Base-by-base conservation (phyloP, 768 basidiomycete species). In the Pulveroboletus ravenelii region DNA sequence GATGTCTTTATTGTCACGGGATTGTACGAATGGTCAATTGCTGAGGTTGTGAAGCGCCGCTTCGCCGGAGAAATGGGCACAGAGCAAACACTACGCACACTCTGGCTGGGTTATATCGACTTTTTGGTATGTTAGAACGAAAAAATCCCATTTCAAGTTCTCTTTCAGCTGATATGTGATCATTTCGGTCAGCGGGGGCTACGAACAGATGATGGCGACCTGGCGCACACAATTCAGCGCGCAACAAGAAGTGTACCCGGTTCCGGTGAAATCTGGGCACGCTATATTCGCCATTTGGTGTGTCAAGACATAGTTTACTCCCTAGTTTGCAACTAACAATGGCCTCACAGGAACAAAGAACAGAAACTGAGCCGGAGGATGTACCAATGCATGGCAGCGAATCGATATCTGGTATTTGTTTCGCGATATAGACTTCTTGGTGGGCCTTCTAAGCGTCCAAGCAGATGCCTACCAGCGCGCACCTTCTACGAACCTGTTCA, bases 101-200 rank as follows among this genome's bases (percentile, higher is more conserved):
- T 91, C 57, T 95, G 93, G 93, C 58, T 73, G 10, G 80, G 82
- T 5, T 90, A 89, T 60, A 70, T 81, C 35, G 85, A 89, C 66
- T 78, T 80, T 37, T 56, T 87, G 65, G 90, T 91, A 45, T 30
- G 82, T 64, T 12, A 18, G 32, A 35, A 6, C 40, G 10, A 9
- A 20, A 41, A 10, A 23, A 2, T 23, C 20, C 20, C 20, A 23
- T 47, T 45, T 36, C 13, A 27, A 27, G 31, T 29, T 48, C 17
- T 30, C 18, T 6, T 20, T n/a, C 12, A 20, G 18, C 42, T 52
- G 27, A 64, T 9, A 6, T 10, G 4, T 34, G 20, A 10, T 47
- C 29, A 17, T 42, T 34, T 38, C 27, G 8, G 25, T 45, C 40
- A 53, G 52, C 50, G 45, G 44, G 72, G 73, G 30, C 70, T 78